Conservation (phyloP, 1,284 basidiomycete genomes). For the Irpex rosettiformis region DNA sequence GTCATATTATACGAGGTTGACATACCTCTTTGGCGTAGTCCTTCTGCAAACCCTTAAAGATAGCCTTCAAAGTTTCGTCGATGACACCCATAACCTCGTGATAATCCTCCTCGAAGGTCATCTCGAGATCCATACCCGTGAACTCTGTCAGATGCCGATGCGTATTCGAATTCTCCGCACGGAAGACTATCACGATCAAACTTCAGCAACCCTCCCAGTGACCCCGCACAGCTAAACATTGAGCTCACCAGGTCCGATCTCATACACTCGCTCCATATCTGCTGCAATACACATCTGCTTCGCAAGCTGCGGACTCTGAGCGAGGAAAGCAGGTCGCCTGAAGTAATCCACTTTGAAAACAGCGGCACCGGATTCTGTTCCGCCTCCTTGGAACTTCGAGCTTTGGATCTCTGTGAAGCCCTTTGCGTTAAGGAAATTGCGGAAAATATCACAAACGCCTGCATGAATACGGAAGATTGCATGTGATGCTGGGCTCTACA, state of each 20-base stretch:
- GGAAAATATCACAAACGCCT: slow-evolving; percentile 61
- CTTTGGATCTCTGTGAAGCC: slow-evolving; percentile 68
- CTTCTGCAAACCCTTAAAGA: slow-evolving; percentile 35
- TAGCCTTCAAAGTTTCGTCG: slow-evolving; percentile 36
- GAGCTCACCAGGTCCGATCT: slow-evolving; percentile 50
- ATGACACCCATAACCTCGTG: slow-evolving; percentile 46
- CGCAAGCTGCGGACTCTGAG: slow-evolving; percentile 68
- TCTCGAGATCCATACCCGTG: slow-evolving; percentile 70
- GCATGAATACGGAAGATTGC: slow-evolving; percentile 69
- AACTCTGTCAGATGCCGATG: slow-evolving; percentile 77
- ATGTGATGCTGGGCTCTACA: slow-evolving; percentile 56
- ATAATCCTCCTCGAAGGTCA: slow-evolving; percentile 70
- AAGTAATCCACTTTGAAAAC: slow-evolving; percentile 79
- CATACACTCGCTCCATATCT: slow-evolving; percentile 70
- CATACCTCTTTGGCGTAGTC: slow-evolving; percentile 34
- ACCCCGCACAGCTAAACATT: too few relatives aligned
- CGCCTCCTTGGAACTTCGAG: slow-evolving; percentile 69
- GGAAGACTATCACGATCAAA: slow-evolving; percentile 62
- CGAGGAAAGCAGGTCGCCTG: slow-evolving; percentile 60
- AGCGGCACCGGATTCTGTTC: slow-evolving; percentile 63
- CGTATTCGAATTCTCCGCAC: slow-evolving; percentile 73
- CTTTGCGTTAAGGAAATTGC: slow-evolving; percentile 51
- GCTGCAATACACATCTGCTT: slow-evolving; percentile 78
- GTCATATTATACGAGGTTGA: not conserved
- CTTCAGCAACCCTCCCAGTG: too few relatives aligned